Percentiles rank a stretch among this genome's conserved stretches.
phyloP scores from a whole-genome alignment of 2,329 filamentous ascomycete genomes.

The Waltergamsia citrina region DNA sequence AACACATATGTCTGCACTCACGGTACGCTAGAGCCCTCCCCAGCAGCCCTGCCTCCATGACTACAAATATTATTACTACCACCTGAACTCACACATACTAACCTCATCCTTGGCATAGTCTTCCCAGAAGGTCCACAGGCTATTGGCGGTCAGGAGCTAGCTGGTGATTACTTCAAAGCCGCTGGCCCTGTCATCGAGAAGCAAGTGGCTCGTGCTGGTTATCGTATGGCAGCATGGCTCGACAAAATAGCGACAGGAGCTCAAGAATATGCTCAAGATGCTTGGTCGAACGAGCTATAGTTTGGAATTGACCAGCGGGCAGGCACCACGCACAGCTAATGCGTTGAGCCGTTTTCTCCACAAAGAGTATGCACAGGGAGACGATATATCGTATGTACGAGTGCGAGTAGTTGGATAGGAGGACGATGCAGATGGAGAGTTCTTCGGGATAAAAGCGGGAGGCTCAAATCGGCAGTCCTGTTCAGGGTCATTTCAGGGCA shows the following conservation, averaged over 20 bases:
- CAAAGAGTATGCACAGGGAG: too few relatives aligned
- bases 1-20: conserved; percentile 54
- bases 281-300: neutral
- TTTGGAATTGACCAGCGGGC: neutral
- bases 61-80: too few relatives aligned
- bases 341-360: too few relatives aligned
- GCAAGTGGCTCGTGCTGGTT: conserved; percentile 60
- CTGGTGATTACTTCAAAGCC: conserved; percentile 52
- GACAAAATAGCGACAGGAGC: conserved; percentile 46
- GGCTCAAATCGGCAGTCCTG: too few relatives aligned
- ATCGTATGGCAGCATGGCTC: conserved; percentile 58
- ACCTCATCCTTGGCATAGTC: conserved; percentile 27
- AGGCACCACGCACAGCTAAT: neutral
- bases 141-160: conserved; percentile 50
- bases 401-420: too few relatives aligned
- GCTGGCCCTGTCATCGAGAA: conserved; percentile 56
- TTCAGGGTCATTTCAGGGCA: too few relatives aligned
- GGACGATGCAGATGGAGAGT: too few relatives aligned
- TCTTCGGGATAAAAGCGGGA: too few relatives aligned
- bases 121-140: conserved; percentile 50
- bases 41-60: too few relatives aligned
- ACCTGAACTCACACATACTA: too few relatives aligned
- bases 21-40: conserved; percentile 38
- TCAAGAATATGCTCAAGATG: conserved; percentile 19
- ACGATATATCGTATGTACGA: too few relatives aligned